Conservation (phyloP, 768 basidiomycete species). For the Phanerodontia chrysosporium region DNA sequence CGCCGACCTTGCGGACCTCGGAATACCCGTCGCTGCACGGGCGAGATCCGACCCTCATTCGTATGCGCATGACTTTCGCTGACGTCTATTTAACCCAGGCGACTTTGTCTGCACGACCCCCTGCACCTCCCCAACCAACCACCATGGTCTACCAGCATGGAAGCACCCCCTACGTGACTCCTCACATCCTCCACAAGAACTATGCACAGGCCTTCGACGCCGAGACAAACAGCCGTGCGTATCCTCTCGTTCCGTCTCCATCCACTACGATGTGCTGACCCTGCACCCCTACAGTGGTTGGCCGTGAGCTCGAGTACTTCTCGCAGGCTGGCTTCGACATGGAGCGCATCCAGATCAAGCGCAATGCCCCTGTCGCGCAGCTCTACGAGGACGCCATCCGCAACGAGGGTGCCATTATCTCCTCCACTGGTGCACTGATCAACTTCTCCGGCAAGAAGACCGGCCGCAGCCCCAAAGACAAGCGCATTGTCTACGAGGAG, state of each 20-base stretch:
- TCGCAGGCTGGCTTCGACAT: conserved; percentile 99
- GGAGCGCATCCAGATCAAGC: conserved; percentile 93
- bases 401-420: conserved; percentile 98
- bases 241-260: conserved; percentile 9
- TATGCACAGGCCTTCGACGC: conserved; percentile 74
- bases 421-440: conserved; percentile 93
- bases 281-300: conserved; percentile 58
- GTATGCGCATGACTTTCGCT: conserved; percentile 3
- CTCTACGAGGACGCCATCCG: conserved; percentile 98
- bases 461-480: conserved; percentile 96
- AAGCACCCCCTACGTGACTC: conserved; percentile 76
- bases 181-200: conserved; percentile 84
- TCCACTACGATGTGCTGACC: conserved; percentile 10
- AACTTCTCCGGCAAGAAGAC: conserved; percentile 99
- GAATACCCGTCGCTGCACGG: conserved; percentile 1
- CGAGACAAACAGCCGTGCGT: conserved; percentile 59
- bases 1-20: background rate
- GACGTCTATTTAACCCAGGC: conserved; percentile 3
- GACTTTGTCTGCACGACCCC: background rate
- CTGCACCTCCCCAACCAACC: conserved; percentile 8
- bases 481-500: conserved; percentile 98
- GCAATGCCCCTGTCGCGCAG: conserved; percentile 84
- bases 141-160: conserved; percentile 67
- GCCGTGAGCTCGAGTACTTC: conserved; percentile 93
- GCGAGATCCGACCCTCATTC: conserved; percentile 5